Conservation (phyloP, 768 basidiomycete species). For the Tremella fuciformis region DNA sequence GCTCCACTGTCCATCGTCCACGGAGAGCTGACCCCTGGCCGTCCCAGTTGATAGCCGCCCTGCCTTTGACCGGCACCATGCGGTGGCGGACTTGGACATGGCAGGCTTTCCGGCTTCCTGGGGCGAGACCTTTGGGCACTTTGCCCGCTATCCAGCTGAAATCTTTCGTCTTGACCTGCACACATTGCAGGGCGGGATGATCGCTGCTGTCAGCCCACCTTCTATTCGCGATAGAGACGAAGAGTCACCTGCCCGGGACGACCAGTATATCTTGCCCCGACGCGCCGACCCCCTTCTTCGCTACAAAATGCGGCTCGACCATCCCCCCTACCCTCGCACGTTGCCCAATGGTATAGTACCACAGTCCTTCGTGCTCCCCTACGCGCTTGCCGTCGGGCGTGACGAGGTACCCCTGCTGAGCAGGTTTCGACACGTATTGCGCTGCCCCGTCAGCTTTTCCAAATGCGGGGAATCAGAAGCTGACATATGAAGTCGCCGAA, state of each 20-base stretch:
- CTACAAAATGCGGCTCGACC: conserved; percentile 66
- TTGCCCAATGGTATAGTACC: conserved; percentile 84
- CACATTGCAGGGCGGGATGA: conserved; percentile 60
- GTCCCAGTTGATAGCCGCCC: conserved; percentile 54
- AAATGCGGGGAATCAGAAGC: conserved; percentile 28
- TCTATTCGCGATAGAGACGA: not conserved
- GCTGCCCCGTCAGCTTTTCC: conserved; percentile 55
- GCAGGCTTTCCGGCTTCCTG: conserved; percentile 57
- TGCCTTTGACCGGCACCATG: conserved; percentile 59
- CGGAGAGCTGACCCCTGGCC: conserved; percentile 20
- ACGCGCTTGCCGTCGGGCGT: conserved; percentile 60
- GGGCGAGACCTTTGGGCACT: conserved; percentile 55
- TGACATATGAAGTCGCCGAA: conserved; percentile 73
- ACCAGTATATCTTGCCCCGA: conserved; percentile 66
- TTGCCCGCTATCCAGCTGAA: conserved; percentile 71
- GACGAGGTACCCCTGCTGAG: conserved; percentile 66
- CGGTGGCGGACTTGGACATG: conserved; percentile 69
- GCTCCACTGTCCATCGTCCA: not conserved
- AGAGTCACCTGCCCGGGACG: conserved; percentile 66
- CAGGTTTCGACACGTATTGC: conserved; percentile 57
- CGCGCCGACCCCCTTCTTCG: conserved; percentile 61
- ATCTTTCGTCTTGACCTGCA: conserved; percentile 46
- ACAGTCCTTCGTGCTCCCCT: conserved; percentile 69
- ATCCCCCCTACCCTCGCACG: conserved; percentile 66
- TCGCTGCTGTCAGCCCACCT: conserved; percentile 54